These are phyloP conservation scores for Saccharomyces hybrid DNA, from an alignment of 1,139 yeast genomes.

Conservation along the genomic window DNA sequence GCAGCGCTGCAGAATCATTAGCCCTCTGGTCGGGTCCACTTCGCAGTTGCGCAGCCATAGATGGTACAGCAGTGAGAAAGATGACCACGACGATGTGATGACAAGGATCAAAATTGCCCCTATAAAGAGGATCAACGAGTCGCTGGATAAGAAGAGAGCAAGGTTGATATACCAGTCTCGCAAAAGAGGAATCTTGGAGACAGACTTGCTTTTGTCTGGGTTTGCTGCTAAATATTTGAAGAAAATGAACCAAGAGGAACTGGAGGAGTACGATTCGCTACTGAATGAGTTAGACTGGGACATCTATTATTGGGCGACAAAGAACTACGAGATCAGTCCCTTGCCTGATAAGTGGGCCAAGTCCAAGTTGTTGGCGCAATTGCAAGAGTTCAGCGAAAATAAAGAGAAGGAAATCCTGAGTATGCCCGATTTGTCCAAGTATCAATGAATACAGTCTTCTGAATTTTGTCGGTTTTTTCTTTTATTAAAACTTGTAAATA, in stretches of 20 bases:
- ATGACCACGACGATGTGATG: slow-evolving; percentile 19
- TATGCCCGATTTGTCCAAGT: slow-evolving; percentile 62
- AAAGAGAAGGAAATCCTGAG: slow-evolving; percentile 65
- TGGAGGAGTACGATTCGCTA: slow-evolving; percentile 77
- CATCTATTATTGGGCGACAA: slow-evolving; percentile 94
- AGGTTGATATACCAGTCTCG: slow-evolving; percentile 85
- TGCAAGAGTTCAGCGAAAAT: slow-evolving; percentile 72
- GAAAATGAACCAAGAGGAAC: slow-evolving; percentile 52
- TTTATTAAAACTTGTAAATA: not conserved
- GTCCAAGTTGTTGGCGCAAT: slow-evolving; percentile 51
- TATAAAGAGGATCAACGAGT: slow-evolving; percentile 64
- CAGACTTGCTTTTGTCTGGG: slow-evolving; percentile 75
- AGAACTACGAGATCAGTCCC: slow-evolving; percentile 70
- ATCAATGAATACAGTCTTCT: slow-evolving; percentile 8
- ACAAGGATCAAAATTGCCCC: slow-evolving; percentile 58
- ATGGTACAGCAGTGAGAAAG: not conserved
- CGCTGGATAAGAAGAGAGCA: slow-evolving; percentile 71
- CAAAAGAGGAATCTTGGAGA: slow-evolving; percentile 90
- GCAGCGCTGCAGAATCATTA: not conserved
- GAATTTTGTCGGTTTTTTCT: not conserved
- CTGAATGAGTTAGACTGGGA: slow-evolving; percentile 97
- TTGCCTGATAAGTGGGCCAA: slow-evolving; percentile 80
- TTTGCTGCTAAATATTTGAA: slow-evolving; percentile 73
- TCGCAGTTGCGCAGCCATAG: not conserved
- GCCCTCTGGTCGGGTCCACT: not conserved